These are phyloP conservation scores for Terana coerulea DNA, from an alignment of 768 basidiomycete species.

Conservation along the genomic window DNA sequence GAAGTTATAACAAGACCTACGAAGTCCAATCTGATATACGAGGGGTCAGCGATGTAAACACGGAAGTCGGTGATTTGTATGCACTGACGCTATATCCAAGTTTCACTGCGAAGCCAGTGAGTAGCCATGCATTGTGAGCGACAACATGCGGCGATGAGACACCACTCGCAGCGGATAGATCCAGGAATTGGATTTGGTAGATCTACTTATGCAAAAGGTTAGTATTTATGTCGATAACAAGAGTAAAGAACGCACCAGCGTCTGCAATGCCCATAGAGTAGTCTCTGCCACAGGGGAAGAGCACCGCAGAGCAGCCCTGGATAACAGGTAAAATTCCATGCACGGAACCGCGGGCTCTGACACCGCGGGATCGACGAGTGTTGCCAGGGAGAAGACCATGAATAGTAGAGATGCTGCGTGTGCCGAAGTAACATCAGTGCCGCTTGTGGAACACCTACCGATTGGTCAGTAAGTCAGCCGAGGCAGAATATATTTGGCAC, in stretches of 20 bases:
- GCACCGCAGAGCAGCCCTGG: slow-evolving; percentile 48
- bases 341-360: slow-evolving; percentile 50
- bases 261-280: slow-evolving; percentile 51
- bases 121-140: slow-evolving; percentile 48
- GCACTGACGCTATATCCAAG: slow-evolving; percentile 53
- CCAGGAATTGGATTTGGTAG: slow-evolving; percentile 46
- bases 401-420: slow-evolving; percentile 61
- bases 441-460: slow-evolving; percentile 32
- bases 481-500: not conserved
- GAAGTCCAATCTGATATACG: slow-evolving; percentile 10
- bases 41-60: slow-evolving; percentile 33
- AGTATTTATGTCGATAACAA: too few relatives aligned
- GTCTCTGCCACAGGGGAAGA: slow-evolving; percentile 44
- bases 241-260: too few relatives aligned
- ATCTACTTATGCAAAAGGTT: too few relatives aligned
- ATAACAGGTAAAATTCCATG: slow-evolving; percentile 58
- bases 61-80: too few relatives aligned
- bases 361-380: slow-evolving; percentile 51
- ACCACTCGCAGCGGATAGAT: slow-evolving; percentile 50
- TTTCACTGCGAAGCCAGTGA: slow-evolving; percentile 54
- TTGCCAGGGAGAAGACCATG: slow-evolving; percentile 60
- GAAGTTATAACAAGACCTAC: too few relatives aligned
- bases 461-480: not conserved
- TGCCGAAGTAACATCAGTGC: slow-evolving; percentile 32
- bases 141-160: slow-evolving; percentile 32